Evolutionary conservation across 1,139 yeast genomes (phyloP).

Genomic region (Protomyces gravidus): DNA sequence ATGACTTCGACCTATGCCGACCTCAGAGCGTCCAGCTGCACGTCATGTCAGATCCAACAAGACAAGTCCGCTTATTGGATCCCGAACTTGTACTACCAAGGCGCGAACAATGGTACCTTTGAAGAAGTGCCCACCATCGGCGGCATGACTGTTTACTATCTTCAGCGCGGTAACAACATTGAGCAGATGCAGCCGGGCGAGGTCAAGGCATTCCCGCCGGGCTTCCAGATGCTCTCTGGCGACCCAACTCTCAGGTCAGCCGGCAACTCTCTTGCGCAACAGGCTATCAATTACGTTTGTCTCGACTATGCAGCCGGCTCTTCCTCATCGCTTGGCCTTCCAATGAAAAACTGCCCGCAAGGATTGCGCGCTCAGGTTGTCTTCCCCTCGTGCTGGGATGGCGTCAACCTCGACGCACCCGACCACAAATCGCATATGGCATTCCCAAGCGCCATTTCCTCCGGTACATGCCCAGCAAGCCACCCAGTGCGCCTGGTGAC

Average conservation of each 20-base stretch:
- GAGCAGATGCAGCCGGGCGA: conserved; percentile 8
- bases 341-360: conserved; percentile 24
- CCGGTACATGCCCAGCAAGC: conserved; percentile 28
- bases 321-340: conserved; percentile 24
- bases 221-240: conserved; percentile 31
- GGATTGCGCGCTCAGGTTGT: conserved; percentile 29
- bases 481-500: conserved; percentile 24
- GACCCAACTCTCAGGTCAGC: conserved; percentile 17
- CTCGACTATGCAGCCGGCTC: conserved; percentile 24
- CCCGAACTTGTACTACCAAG: conserved; percentile 26
- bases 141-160: conserved; percentile 30
- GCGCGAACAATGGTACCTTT: conserved; percentile 17
- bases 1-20: conserved; percentile 15
- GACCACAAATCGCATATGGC: conserved; percentile 31
- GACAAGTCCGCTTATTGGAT: conserved; percentile 30
- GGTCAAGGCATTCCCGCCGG: conserved; percentile 29
- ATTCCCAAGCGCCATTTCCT: conserved; percentile 19
- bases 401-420: conserved; percentile 28
- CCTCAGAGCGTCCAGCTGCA: conserved; percentile 20
- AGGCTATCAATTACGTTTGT: conserved; percentile 28
- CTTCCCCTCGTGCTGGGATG: conserved; percentile 32
- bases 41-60: conserved; percentile 25
- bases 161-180: conserved; percentile 27
- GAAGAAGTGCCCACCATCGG: conserved; percentile 14
- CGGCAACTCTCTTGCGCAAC: conserved; percentile 7